Conservation (phyloP, 768 basidiomycete species). For the Cystobasidium ongulense region DNA sequence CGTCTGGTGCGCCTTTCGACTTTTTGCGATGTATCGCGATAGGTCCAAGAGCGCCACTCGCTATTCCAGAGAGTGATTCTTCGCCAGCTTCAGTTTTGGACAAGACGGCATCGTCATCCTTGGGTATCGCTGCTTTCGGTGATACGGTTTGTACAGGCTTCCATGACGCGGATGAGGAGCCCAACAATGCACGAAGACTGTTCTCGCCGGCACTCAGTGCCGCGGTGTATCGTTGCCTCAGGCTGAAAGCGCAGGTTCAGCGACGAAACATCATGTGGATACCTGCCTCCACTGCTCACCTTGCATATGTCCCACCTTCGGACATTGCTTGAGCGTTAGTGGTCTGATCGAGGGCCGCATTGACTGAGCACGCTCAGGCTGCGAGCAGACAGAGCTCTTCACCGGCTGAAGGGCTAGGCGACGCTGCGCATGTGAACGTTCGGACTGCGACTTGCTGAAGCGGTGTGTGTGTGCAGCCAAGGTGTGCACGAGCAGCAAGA, state of each 20-base stretch:
- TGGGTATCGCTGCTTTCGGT: neutral
- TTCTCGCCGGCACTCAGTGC: slow-evolving; percentile 21
- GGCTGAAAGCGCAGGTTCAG: neutral
- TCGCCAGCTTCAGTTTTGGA: neutral
- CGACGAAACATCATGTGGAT: neutral
- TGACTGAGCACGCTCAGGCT: neutral
- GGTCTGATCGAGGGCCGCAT: neutral
- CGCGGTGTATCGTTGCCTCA: slow-evolving; percentile 14
- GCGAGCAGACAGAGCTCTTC: neutral
- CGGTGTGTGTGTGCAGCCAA: too few relatives aligned
- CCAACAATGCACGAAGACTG: slow-evolving; percentile 20
- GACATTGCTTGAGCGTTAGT: neutral
- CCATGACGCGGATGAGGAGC: slow-evolving; percentile 17
- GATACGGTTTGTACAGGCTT: slow-evolving; percentile 2
- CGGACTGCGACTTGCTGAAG: too few relatives aligned
- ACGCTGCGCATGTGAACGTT: neutral
- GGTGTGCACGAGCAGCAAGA: too few relatives aligned
- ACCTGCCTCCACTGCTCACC: neutral
- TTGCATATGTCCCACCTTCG: slow-evolving; percentile 24
- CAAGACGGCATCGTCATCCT: neutral
- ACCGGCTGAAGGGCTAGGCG: neutral
- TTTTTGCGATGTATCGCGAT: slow-evolving; percentile 5
- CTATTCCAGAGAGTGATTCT: neutral
- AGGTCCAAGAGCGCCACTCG: neutral
- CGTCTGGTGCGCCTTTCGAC: slow-evolving; percentile 14